Evolutionary conservation across 2,329 filamentous ascomycete genomes (phyloP).

Genomic region (Thelonectria blattea): DNA sequence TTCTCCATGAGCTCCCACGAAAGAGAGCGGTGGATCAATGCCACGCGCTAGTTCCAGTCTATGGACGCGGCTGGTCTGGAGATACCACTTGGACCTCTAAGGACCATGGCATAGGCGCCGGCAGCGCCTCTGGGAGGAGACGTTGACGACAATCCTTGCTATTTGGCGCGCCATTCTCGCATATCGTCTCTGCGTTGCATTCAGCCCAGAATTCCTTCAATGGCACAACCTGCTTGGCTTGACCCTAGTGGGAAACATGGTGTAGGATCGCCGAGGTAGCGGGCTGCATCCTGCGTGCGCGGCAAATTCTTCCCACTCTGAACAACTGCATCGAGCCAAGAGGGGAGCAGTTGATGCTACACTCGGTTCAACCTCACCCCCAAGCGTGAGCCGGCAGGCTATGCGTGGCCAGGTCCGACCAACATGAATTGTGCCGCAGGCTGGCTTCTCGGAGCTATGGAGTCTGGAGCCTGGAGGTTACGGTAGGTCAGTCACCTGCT

Average conservation of each 20-base stretch:
- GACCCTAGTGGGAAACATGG: slow-evolving; percentile 20
- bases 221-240: slow-evolving; percentile 21
- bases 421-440: background rate
- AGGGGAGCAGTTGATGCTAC: background rate
- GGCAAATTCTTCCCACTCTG: slow-evolving; percentile 24
- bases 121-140: slow-evolving; percentile 19
- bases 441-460: background rate
- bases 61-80: slow-evolving; percentile 10
- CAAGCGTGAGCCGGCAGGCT: background rate
- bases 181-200: slow-evolving; percentile 24
- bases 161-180: slow-evolving; percentile 28
- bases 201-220: slow-evolving; percentile 24
- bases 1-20: background rate
- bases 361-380: background rate
- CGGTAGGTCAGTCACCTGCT: background rate
- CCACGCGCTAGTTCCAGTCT: slow-evolving; percentile 6
- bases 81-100: slow-evolving; percentile 12
- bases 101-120: slow-evolving; percentile 37
- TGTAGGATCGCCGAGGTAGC: slow-evolving; percentile 22
- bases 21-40: slow-evolving; percentile 10
- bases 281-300: slow-evolving; percentile 22
- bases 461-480: background rate
- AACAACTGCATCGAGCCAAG: slow-evolving; percentile 21
- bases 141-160: slow-evolving; percentile 15
- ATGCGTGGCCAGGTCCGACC: background rate